Conservation (phyloP, 306 rosid species). For the Castanea sativa region DNA sequence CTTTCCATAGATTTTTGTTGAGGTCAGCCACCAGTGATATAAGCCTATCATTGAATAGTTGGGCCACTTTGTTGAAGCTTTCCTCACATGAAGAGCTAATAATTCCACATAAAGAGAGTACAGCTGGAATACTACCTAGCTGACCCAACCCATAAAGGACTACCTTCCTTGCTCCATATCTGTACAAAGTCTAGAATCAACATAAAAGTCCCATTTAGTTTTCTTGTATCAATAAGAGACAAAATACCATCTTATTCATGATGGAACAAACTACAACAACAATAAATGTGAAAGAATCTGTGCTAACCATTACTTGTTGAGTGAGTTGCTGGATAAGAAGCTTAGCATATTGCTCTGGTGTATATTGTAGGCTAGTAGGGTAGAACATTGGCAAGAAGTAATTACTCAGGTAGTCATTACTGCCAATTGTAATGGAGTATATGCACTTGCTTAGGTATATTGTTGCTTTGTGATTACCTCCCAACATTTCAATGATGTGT, state of each 20-base stretch:
- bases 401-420: conserved; percentile 25
- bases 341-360: conserved; percentile 13
- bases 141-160: conserved; percentile 2
- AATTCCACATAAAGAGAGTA: not conserved
- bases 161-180: conserved; percentile 26
- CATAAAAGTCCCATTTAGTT: not conserved
- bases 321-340: not conserved
- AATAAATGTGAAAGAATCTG: too few relatives aligned
- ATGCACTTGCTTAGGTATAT: conserved; percentile 22
- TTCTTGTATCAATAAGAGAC: not conserved
- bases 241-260: not conserved
- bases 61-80: not conserved
- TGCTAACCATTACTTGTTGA: conserved; percentile 15
- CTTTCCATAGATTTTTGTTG: not conserved
- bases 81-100: not conserved
- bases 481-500: not conserved
- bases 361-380: not conserved
- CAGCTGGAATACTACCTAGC: not conserved
- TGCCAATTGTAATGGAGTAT: conserved; percentile 12
- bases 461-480: not conserved
- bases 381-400: conserved; percentile 10
- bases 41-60: not conserved
- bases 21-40: not conserved
- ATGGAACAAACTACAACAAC: not conserved
- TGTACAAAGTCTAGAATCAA: conserved; percentile 14